Percentiles rank a stretch among this genome's conserved stretches.
phyloP scores from a whole-genome alignment of 2,329 filamentous ascomycete genomes.

The Trichothecium sympodiale region DNA sequence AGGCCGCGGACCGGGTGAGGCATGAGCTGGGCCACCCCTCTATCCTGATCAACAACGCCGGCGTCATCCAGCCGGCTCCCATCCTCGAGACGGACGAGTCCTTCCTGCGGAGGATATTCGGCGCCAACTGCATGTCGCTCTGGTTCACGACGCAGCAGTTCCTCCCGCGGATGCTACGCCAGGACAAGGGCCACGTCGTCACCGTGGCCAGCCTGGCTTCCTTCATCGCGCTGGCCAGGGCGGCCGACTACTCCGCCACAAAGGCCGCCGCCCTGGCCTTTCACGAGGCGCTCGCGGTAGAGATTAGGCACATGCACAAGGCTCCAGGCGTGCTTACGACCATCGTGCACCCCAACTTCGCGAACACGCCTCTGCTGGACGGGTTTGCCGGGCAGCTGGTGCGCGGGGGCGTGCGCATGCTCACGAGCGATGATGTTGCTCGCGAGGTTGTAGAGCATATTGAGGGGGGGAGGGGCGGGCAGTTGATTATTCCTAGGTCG shows the following conservation, averaged over 20 bases:
- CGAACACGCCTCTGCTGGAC: slow-evolving; percentile 33
- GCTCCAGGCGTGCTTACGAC: slow-evolving; percentile 53
- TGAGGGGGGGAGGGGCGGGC: slow-evolving; percentile 28
- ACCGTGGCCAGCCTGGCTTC: slow-evolving; percentile 58
- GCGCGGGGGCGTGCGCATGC: slow-evolving; percentile 15
- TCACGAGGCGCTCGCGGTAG: slow-evolving; percentile 50
- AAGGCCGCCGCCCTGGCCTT: slow-evolving; percentile 57
- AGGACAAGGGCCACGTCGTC: slow-evolving; percentile 60
- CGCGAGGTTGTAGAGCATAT: slow-evolving; percentile 32
- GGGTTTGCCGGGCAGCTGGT: slow-evolving; percentile 17
- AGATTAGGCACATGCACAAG: slow-evolving; percentile 46
- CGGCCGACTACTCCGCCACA: slow-evolving; percentile 54
- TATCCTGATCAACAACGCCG: slow-evolving; percentile 62
- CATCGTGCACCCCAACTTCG: slow-evolving; percentile 47
- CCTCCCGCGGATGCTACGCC: slow-evolving; percentile 49
- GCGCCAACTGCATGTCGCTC: slow-evolving; percentile 56
- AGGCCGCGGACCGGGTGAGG: slow-evolving; percentile 26
- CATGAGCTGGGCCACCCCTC: slow-evolving; percentile 48
- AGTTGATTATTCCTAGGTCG: slow-evolving; percentile 30
- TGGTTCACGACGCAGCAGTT: slow-evolving; percentile 55
- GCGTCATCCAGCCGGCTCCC: slow-evolving; percentile 45
- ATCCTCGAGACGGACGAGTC: slow-evolving; percentile 46
- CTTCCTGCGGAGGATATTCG: slow-evolving; percentile 52
- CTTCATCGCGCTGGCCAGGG: slow-evolving; percentile 45
- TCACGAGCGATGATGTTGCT: slow-evolving; percentile 26